phyloP scores from a whole-genome alignment of 2,329 filamentous ascomycete genomes.

The Aspergillus arachidicola region DNA sequence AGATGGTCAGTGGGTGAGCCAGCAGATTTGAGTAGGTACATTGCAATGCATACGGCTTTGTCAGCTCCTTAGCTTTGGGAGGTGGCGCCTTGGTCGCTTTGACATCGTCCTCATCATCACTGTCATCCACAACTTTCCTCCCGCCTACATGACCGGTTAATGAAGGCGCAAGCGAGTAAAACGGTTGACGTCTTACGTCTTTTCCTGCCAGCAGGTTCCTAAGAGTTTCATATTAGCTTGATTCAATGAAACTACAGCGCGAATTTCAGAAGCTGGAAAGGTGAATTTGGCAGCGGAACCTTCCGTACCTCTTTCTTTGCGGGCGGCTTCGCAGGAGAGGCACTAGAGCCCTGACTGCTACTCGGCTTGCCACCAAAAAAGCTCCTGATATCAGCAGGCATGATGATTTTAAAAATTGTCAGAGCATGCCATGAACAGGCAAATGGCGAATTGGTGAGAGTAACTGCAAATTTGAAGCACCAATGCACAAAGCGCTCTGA shows the following conservation, averaged over 20 bases:
- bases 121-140: constrained; percentile 78
- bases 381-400: constrained; percentile 84
- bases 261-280: not conserved
- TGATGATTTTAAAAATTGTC: constrained; percentile 39
- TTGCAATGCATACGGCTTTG: constrained; percentile 50
- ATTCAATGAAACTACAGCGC: not conserved
- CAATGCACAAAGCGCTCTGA: not conserved
- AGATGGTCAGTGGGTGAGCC: constrained; percentile 3
- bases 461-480: not conserved
- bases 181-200: constrained; percentile 32
- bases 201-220: constrained; percentile 30
- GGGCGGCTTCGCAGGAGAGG: constrained; percentile 48
- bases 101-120: constrained; percentile 71
- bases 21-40: not conserved
- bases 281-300: not conserved
- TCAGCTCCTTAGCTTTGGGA: constrained; percentile 43
- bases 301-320: constrained; percentile 46
- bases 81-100: constrained; percentile 38
- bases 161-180: not conserved
- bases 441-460: not conserved
- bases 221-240: not conserved
- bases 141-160: constrained; percentile 36
- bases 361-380: constrained; percentile 81
- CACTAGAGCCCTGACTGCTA: constrained; percentile 52
- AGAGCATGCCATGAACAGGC: constrained; percentile 5